Evolutionary conservation across 441 rosid genomes (phyloP).

Genomic region (Syzygium malaccense): DNA sequence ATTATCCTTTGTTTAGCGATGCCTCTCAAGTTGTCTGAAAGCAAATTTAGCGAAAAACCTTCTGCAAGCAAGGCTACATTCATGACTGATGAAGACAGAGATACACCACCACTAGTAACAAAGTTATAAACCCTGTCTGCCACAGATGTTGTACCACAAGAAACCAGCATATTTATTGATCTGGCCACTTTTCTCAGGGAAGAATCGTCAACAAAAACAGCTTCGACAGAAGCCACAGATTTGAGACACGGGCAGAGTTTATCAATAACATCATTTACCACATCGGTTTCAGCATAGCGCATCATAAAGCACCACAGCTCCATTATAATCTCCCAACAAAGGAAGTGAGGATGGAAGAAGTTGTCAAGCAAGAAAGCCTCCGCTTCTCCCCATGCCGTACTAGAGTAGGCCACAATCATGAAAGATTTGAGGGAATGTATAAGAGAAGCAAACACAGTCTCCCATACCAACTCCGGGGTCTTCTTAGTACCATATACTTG

Average conservation of each 20-base stretch:
- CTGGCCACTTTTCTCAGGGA: constrained; percentile 63
- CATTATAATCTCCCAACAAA: constrained; percentile 66
- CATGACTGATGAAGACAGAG: constrained; percentile 37
- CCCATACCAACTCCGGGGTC: constrained; percentile 47
- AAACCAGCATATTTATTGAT: constrained; percentile 50
- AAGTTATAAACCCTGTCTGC: constrained; percentile 45
- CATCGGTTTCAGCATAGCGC: constrained; percentile 48
- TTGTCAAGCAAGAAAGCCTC: constrained; percentile 57
- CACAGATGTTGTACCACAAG: constrained; percentile 36
- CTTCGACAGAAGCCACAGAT: constrained; percentile 41
- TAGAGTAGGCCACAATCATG: constrained; percentile 52
- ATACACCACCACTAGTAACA: constrained; percentile 25
- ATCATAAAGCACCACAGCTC: constrained; percentile 84
- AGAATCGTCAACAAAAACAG: constrained; percentile 40
- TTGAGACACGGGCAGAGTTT: constrained; percentile 50
- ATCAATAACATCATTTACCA: constrained; percentile 30
- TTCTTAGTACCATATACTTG: constrained; percentile 45
- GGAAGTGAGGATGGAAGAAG: constrained; percentile 77
- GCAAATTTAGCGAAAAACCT: constrained; percentile 61
- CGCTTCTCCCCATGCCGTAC: constrained; percentile 56
- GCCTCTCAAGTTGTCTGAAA: constrained; percentile 42
- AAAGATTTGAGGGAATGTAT: constrained; percentile 64
- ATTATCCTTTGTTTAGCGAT: constrained; percentile 46
- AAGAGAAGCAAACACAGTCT: constrained; percentile 51
- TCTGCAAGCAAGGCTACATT: constrained; percentile 58